Evolutionary conservation across 129 eudicot species (phyloP).

Genomic region (Smallanthus sonchifolius): DNA sequence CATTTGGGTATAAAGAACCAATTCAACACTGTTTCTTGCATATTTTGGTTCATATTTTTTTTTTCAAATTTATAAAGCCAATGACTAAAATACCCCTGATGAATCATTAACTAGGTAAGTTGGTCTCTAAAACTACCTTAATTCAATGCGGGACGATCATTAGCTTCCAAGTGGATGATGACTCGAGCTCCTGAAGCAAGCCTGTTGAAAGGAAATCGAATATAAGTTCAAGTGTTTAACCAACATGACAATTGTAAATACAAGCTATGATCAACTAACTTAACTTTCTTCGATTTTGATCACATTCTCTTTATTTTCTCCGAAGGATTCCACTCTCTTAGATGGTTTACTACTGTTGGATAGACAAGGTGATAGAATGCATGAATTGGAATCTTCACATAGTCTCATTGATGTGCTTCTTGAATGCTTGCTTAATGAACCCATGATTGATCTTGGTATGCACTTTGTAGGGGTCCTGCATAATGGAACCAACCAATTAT

Average conservation of each 20-base stretch:
- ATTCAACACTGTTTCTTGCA: neutral
- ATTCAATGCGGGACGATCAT: neutral
- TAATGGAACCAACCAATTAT: neutral
- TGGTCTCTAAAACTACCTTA: neutral
- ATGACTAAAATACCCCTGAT: slow-evolving; percentile 20
- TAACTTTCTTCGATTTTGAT: slow-evolving; percentile 91
- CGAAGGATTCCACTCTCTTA: slow-evolving; percentile 38
- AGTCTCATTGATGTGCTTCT: slow-evolving; percentile 79
- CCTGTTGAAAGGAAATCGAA: slow-evolving; percentile 49
- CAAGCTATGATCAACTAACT: slow-evolving; percentile 20
- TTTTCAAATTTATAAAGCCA: slow-evolving; percentile 15
- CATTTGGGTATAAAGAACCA: neutral
- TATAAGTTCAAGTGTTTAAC: slow-evolving; percentile 32
- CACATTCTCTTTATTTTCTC: slow-evolving; percentile 60
- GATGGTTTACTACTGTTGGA: slow-evolving; percentile 57
- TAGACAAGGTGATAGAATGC: slow-evolving; percentile 43
- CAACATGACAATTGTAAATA: slow-evolving; percentile 16
- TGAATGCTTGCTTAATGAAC: slow-evolving; percentile 58
- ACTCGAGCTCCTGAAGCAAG: slow-evolving; percentile 98
- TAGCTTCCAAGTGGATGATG: slow-evolving; percentile 66
- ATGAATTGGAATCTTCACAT: slow-evolving; percentile 53
- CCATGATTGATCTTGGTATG: slow-evolving; percentile 65
- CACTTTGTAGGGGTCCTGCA: slow-evolving; percentile 69
- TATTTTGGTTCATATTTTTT: slow-evolving; percentile 5
- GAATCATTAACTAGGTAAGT: slow-evolving; percentile 12